Evolutionary conservation across 108 stramenopile species (phyloP).

Genomic region (Thalassiosira profunda): DNA sequence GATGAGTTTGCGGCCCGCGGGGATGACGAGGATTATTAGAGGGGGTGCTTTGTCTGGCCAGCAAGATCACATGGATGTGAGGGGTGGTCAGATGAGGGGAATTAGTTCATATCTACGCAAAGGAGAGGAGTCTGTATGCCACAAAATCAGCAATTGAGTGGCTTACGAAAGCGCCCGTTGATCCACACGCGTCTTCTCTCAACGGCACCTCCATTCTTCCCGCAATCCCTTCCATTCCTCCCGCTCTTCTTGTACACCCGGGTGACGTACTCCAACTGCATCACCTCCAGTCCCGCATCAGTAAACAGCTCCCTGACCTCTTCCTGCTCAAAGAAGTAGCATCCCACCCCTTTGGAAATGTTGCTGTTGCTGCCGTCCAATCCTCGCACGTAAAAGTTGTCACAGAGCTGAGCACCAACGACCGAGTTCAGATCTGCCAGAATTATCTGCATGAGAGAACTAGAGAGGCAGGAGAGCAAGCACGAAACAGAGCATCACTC

Average conservation of each 20-base stretch:
- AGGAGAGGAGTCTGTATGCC: too few relatives aligned
- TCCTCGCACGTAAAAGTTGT: constrained; percentile 66
- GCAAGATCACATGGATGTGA: too few relatives aligned
- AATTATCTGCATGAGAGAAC: too few relatives aligned
- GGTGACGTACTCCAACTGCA: constrained; percentile 68
- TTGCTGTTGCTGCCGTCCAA: not conserved
- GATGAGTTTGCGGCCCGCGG: too few relatives aligned
- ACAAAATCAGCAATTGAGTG: not conserved
- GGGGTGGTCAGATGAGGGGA: too few relatives aligned
- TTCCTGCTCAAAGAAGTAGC: constrained; percentile 77
- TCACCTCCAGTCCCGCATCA: constrained; percentile 57
- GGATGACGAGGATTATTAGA: too few relatives aligned
- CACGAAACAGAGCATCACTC: constrained; percentile 29
- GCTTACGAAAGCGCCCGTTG: constrained; percentile 32
- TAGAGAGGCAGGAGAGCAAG: not conserved
- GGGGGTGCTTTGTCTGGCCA: too few relatives aligned
- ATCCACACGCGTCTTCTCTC: constrained; percentile 21
- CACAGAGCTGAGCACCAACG: constrained; percentile 45
- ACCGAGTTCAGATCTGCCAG: constrained; percentile 20
- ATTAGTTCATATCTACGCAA: too few relatives aligned
- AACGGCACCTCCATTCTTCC: constrained; percentile 18
- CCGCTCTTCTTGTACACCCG: constrained; percentile 61
- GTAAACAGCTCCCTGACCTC: constrained; percentile 65
- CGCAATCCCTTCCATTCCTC: constrained; percentile 30
- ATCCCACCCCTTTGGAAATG: constrained; percentile 27